Percentiles rank a stretch among this genome's conserved stretches.
These are phyloP conservation scores for Byssothecium circinans DNA, from an alignment of 2,329 filamentous ascomycete species.

Conservation along the genomic window DNA sequence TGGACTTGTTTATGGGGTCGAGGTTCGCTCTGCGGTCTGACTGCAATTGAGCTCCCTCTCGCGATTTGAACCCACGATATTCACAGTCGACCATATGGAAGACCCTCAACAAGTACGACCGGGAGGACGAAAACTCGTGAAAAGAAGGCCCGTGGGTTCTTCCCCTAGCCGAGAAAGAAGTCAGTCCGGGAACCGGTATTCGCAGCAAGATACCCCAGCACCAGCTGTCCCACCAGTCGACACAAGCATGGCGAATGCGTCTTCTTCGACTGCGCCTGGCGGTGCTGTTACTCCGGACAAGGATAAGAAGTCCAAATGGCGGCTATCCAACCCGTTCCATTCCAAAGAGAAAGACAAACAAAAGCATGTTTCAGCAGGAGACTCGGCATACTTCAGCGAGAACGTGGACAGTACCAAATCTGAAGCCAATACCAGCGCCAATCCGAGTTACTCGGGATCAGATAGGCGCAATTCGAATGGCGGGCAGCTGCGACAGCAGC, in stretches of 20 bases:
- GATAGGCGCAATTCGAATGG: conserved; percentile 28
- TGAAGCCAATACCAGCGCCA: conserved; percentile 26
- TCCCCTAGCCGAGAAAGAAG: conserved; percentile 23
- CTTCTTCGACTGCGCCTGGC: conserved; percentile 15
- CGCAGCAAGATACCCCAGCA: conserved; percentile 3
- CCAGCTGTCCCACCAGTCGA: conserved; percentile 11
- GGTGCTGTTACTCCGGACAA: conserved; percentile 27
- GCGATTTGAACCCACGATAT: background rate
- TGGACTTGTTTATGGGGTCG: conserved; percentile 4
- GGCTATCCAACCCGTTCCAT: conserved; percentile 41
- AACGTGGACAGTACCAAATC: conserved; percentile 20
- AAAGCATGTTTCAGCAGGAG: conserved; percentile 20
- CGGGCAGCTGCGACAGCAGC: conserved; percentile 23
- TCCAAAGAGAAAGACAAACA: conserved; percentile 37
- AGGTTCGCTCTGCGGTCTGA: conserved; percentile 1
- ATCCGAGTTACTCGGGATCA: conserved; percentile 36
- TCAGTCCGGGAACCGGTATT: background rate
- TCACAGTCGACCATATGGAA: conserved; percentile 7
- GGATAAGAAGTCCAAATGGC: conserved; percentile 42
- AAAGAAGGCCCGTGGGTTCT: conserved; percentile 25
- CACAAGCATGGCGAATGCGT: conserved; percentile 2
- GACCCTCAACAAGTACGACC: conserved; percentile 15
- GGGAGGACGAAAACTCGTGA: conserved; percentile 37
- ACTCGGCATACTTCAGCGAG: conserved; percentile 41
- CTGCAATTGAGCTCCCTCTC: conserved; percentile 5